These are phyloP conservation scores for Plasmodium gallinaceum DNA, from an alignment of 169 alveolate species.

Conservation along the genomic window DNA sequence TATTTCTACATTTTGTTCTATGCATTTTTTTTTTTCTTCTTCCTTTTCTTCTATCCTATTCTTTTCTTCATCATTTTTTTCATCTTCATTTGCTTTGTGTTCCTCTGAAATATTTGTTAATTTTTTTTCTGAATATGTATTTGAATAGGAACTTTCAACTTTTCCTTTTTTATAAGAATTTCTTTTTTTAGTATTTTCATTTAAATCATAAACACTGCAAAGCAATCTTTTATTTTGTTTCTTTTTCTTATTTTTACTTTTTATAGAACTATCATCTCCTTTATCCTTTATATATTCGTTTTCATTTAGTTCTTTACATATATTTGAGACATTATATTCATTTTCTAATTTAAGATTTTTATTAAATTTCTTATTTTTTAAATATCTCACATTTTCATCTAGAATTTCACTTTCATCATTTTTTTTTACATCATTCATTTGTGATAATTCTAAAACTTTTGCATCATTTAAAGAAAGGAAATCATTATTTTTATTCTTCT, in stretches of 20 bases:
- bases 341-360: not conserved
- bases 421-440: not conserved
- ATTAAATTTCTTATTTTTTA: not conserved
- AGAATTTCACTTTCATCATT: no score
- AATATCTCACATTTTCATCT: not conserved
- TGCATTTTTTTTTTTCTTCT: not conserved
- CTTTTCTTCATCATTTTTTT: not conserved
- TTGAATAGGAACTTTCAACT: not conserved
- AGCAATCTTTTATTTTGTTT: not conserved
- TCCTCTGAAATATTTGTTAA: not conserved
- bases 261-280: not conserved
- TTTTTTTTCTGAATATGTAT: not conserved
- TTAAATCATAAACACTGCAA: not conserved
- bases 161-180: not conserved
- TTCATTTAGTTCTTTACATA: not conserved
- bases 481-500: constrained; percentile 4
- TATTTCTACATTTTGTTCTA: not conserved
- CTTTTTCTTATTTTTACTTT: not conserved
- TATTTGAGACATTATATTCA: not conserved
- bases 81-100: not conserved
- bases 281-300: not conserved
- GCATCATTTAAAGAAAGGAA: constrained; percentile 30
- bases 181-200: not conserved
- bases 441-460: not conserved
- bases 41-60: constrained; percentile 3